These are phyloP conservation scores for Pachysandra terminalis DNA, from an alignment of 164 flowering plant species.

Conservation along the genomic window DNA sequence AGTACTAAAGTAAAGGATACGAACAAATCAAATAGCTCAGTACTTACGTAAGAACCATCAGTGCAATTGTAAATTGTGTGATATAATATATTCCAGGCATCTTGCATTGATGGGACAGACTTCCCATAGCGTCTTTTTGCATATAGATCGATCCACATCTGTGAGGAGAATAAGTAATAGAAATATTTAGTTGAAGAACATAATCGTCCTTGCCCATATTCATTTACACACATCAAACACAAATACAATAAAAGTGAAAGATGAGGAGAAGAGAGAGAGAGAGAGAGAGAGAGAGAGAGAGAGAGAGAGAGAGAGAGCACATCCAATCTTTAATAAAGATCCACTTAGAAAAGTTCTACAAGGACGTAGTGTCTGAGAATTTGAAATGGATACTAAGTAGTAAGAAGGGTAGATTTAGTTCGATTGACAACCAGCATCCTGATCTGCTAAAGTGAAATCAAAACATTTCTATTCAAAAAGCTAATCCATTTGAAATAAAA, in stretches of 20 bases:
- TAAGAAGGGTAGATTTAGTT: too few species aligned
- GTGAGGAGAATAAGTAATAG: slow-evolving; percentile 12
- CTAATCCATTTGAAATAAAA: too few species aligned
- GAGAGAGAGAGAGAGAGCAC: too few species aligned
- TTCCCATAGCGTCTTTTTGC: slow-evolving; percentile 56
- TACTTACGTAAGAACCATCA: slow-evolving; percentile 69
- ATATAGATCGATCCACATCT: slow-evolving; percentile 59
- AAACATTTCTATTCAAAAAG: too few species aligned
- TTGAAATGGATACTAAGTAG: too few species aligned
- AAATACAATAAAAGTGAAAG: background rate
- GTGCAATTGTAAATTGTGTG: slow-evolving; percentile 74
- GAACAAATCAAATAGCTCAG: background rate
- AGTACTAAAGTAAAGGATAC: background rate
- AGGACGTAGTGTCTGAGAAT: too few species aligned
- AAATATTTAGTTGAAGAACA: background rate
- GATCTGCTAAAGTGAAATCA: too few species aligned
- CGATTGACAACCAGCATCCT: too few species aligned
- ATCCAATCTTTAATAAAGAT: too few species aligned
- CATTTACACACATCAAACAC: background rate
- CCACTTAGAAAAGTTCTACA: too few species aligned
- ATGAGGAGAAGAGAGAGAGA: too few species aligned
- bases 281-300: too few species aligned
- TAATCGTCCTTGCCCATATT: background rate
- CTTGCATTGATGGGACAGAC: slow-evolving; percentile 40
- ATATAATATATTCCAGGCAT: slow-evolving; percentile 64